Conservation (phyloP, 2,329 filamentous ascomycete genomes). For the Blumeria graminis region DNA sequence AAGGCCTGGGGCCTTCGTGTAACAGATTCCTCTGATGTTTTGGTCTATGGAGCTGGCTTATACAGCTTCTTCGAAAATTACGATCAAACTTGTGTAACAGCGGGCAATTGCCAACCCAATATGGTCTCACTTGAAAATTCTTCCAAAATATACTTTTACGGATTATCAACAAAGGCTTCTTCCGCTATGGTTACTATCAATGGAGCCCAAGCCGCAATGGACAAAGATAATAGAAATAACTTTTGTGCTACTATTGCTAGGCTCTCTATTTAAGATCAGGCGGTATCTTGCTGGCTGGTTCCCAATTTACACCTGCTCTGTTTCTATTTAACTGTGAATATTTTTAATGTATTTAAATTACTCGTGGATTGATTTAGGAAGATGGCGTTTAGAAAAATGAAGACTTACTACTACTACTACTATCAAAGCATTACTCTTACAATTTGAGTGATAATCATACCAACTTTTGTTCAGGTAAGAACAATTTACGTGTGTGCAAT, state of each 20-base stretch:
- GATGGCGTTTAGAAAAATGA: too few species aligned
- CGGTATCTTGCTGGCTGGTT: too few species aligned
- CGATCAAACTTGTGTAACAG: conserved; percentile 39
- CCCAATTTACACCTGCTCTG: background rate
- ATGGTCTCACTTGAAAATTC: conserved; percentile 51
- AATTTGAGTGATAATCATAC: too few species aligned
- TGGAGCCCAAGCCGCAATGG: conserved; percentile 26
- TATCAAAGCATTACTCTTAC: too few species aligned
- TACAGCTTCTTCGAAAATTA: conserved; percentile 79
- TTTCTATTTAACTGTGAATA: background rate
- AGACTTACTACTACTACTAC: too few species aligned
- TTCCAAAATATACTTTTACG: conserved; percentile 34
- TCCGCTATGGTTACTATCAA: conserved; percentile 48
- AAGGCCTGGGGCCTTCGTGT: conserved; percentile 60
- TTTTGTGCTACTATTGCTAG: conserved; percentile 37
- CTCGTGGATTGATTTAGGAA: too few species aligned
- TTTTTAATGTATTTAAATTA: too few species aligned
- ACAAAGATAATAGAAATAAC: conserved; percentile 38
- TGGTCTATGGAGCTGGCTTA: conserved; percentile 47
- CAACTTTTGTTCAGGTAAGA: too few species aligned
- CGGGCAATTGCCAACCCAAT: conserved; percentile 50
- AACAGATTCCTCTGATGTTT: conserved; percentile 38
- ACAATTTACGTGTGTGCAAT: too few species aligned
- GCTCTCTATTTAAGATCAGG: conserved; percentile 16
- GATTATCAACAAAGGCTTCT: conserved; percentile 49